A percentile compares a stretch with the other conserved stretches of the same genome.
These are phyloP conservation scores for Ottelia alismoides DNA, from an alignment of 106 monocot genomes.

Conservation along the genomic window DNA sequence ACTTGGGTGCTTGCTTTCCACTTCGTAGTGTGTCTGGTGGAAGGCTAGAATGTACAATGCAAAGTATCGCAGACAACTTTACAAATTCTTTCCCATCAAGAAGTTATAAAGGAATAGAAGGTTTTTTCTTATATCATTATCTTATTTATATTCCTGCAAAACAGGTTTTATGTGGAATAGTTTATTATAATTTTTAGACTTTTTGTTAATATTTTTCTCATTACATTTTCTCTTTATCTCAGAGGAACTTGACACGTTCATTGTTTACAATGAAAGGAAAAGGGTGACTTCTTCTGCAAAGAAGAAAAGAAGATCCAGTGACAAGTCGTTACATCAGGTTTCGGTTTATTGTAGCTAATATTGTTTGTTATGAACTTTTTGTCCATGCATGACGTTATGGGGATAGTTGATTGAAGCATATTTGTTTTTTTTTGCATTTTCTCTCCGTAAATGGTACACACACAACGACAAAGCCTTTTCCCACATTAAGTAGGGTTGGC, in stretches of 20 bases:
- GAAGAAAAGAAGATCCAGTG: constrained; percentile 58
- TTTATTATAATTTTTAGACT: not conserved
- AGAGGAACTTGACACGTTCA: constrained; percentile 73
- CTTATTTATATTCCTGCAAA: too few species aligned
- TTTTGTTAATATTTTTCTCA: not conserved
- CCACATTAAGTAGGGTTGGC: too few species aligned
- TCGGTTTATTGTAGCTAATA: not conserved
- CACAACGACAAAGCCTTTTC: too few species aligned
- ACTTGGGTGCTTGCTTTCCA: not conserved
- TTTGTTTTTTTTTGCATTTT: too few species aligned
- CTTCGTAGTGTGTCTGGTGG: constrained; percentile 75
- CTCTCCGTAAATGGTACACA: too few species aligned
- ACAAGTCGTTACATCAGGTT: constrained; percentile 83
- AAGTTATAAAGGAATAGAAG: constrained; percentile 47
- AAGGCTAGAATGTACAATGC: constrained; percentile 96
- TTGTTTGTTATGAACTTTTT: too few species aligned
- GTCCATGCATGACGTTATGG: too few species aligned
- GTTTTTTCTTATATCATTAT: too few species aligned
- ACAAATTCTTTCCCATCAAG: constrained; percentile 41
- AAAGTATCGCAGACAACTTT: constrained; percentile 90
- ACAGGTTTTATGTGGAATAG: too few species aligned
- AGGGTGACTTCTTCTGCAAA: constrained; percentile 95
- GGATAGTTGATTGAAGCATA: too few species aligned
- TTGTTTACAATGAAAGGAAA: constrained; percentile 92
- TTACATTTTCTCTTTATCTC: not conserved